These are phyloP conservation scores for Salix koriyanagi DNA, from an alignment of 345 rosid genomes.

Conservation along the genomic window DNA sequence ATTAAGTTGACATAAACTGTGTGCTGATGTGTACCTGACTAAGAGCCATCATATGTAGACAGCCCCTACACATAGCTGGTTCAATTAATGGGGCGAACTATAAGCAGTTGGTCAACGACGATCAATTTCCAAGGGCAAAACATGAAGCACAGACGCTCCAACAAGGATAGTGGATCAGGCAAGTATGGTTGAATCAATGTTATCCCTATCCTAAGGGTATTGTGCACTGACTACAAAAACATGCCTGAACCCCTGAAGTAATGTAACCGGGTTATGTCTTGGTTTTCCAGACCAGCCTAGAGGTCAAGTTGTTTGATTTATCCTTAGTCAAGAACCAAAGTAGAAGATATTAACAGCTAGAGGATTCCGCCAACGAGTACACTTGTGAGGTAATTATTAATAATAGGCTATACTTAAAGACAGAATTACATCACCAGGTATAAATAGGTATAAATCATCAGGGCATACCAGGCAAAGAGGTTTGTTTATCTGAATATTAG, in stretches of 20 bases:
- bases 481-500: slow-evolving; percentile 78
- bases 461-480: slow-evolving; percentile 92
- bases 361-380: neutral
- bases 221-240: neutral
- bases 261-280: neutral
- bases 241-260: too few relatives aligned
- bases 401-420: neutral
- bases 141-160: neutral
- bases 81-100: neutral
- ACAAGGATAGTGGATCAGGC: neutral
- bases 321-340: neutral
- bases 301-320: neutral
- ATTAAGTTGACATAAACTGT: neutral
- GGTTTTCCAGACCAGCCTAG: neutral
- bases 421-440: neutral
- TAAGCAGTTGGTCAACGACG: neutral
- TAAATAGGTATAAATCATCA: neutral
- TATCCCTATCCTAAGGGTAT: neutral
- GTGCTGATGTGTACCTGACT: neutral
- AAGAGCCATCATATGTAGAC: neutral
- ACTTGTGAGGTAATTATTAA: neutral
- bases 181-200: neutral
- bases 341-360: too few relatives aligned
- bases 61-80: neutral
- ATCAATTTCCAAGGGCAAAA: neutral